A percentile compares a stretch with the other conserved stretches of the same genome.
phyloP scores from a whole-genome alignment of 345 rosid genomes.

The Eucalyptus paniculata region DNA sequence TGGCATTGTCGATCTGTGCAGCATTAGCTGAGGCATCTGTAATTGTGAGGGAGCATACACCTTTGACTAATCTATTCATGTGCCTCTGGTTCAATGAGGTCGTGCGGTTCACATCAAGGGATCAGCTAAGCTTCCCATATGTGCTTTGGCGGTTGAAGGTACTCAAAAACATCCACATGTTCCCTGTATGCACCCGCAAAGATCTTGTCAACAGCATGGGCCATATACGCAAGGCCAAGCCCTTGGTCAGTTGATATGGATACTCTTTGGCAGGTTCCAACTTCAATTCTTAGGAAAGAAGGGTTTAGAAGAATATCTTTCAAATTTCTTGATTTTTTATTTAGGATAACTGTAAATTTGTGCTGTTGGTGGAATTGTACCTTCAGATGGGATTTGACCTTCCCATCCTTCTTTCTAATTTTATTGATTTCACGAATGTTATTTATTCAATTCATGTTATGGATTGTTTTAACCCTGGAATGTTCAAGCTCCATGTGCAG shows the following conservation, averaged over 20 bases:
- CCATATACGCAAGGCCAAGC: constrained; percentile 82
- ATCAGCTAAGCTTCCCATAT: constrained; percentile 89
- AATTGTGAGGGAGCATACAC: constrained; percentile 79
- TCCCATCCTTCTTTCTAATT: not conserved
- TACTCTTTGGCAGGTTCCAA: not conserved
- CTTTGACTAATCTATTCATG: constrained; percentile 63
- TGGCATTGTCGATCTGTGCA: constrained; percentile 11
- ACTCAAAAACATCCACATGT: constrained; percentile 56
- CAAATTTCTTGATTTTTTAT: not conserved
- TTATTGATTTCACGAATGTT: not conserved
- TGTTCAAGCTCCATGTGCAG: not conserved
- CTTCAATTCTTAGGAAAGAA: not conserved
- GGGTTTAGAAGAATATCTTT: not conserved
- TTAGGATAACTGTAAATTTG: not conserved
- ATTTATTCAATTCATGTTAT: not conserved
- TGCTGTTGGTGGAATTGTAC: not conserved
- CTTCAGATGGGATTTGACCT: not conserved
- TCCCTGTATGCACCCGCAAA: constrained; percentile 86
- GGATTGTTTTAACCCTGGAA: not conserved
- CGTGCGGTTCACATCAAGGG: constrained; percentile 84
- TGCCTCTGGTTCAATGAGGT: constrained; percentile 99
- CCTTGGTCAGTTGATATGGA: constrained; percentile 8
- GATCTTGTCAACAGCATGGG: constrained; percentile 95
- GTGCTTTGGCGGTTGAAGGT: constrained; percentile 79
- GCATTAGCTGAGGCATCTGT: constrained; percentile 88